Base-by-base conservation (phyloP, 2,329 filamentous ascomycete species). In the Chrysoporthe cubensis region DNA sequence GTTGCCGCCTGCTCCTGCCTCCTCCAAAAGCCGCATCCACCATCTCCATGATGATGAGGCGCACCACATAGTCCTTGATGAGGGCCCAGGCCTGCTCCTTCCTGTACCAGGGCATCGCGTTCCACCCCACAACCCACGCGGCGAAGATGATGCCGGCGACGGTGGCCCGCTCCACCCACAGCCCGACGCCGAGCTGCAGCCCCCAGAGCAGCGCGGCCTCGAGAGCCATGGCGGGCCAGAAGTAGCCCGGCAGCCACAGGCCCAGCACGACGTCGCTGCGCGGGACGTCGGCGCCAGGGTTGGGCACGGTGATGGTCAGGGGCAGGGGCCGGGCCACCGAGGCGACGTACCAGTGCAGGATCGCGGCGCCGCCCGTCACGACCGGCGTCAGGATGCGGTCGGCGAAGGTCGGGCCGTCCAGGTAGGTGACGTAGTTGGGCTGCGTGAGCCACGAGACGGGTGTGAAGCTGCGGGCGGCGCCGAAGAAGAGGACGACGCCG, bases 341-440 rank as follows among this genome's bases (percentile, higher is more conserved):
- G 52, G 66, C 68, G 59, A 70, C 63, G 62, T 70, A 70, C 68
- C 66, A 70, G 68, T 70, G 66, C 32, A 70, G 68, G 32, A 65
- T 26, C 37, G 62, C 44, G 46, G 68, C 68, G 59, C 68, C 68
- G 43, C 54, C 21, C 37, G 65, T 58, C 6, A 70, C 26, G 44
- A 70, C 59, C 14, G 68, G 68, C 16, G 65, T 54, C 16, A 68
- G 42, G 52, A 70, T 52, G 46, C 68, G 68, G 66, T 70, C 68
- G 54, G 62, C 52, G 13, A 70, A 40, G 40, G 48, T 48, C 8
- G 66, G 66, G n/a, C 68, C 68, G 42, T 70, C 66, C 18, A 70
- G 54, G n/a, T 57, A 50, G 3, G 68, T 70, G 57, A 56, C 21
- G 52, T 58, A 70, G 66, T 68, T 58, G 14, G 66, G 52, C 46